These are phyloP conservation scores for Fusarium pseudocircinatum DNA, from an alignment of 2,329 filamentous ascomycete genomes.

Conservation along the genomic window DNA sequence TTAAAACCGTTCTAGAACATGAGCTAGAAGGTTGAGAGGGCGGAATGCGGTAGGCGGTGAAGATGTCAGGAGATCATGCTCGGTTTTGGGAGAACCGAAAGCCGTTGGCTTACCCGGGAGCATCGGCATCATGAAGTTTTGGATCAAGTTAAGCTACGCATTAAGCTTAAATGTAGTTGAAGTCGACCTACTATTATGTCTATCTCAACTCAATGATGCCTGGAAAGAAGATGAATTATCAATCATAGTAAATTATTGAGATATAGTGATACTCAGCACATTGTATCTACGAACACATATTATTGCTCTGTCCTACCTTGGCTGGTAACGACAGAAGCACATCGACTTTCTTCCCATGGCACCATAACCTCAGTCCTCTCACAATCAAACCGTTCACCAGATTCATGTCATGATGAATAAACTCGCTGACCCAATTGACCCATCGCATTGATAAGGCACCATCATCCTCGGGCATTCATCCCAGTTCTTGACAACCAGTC, in stretches of 20 bases:
- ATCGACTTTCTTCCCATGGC: rapidly evolving
- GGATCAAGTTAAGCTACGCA: not conserved
- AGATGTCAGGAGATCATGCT: not conserved
- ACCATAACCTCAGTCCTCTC: not conserved
- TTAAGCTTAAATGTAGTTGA: slow-evolving; percentile 16
- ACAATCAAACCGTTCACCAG: not conserved
- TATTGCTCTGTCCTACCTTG: not conserved
- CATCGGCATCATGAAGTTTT: not conserved
- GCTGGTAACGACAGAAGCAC: not conserved
- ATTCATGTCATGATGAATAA: not conserved
- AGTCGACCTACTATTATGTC: not conserved
- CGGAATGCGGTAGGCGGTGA: slow-evolving; percentile 19
- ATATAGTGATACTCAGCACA: not conserved
- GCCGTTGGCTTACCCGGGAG: slow-evolving; percentile 16
- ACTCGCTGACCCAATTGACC: not conserved
- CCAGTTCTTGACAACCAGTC: not conserved
- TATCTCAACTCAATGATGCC: no score
- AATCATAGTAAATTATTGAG: not conserved
- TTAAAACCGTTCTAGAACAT: slow-evolving; percentile 24
- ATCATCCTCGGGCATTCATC: not conserved
- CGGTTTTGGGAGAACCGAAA: slow-evolving; percentile 3
- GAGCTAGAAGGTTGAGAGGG: slow-evolving; percentile 6
- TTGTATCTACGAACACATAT: rapidly evolving
- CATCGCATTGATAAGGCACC: not conserved
- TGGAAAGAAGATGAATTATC: not conserved